A percentile compares a stretch with the other conserved stretches of the same genome.
Evolutionary conservation across 2,329 filamentous ascomycete genomes (phyloP).

Genomic region (Aspergillus phoenicis): DNA sequence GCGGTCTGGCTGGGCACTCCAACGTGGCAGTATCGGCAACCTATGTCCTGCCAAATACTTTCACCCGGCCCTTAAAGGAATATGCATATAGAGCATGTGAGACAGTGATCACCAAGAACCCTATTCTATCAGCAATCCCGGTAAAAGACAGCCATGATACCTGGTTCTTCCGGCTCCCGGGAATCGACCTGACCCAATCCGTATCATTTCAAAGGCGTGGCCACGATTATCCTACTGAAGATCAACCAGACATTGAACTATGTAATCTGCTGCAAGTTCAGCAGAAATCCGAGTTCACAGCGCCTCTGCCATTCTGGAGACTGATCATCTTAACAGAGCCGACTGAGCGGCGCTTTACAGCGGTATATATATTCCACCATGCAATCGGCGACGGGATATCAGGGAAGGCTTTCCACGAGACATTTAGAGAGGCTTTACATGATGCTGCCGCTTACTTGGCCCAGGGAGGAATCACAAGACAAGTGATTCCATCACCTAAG

Average conservation of each 20-base stretch:
- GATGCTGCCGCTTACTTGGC: conserved; percentile 16
- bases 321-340: conserved; percentile 41
- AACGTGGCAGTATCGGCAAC: conserved; percentile 48
- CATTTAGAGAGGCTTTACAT: conserved; percentile 43
- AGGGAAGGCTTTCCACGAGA: conserved; percentile 49
- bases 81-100: conserved; percentile 43
- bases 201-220: conserved; percentile 40
- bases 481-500: conserved; percentile 26
- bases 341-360: conserved; percentile 41
- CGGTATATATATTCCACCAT: conserved; percentile 52
- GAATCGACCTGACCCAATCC: conserved; percentile 44
- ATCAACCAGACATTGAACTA: conserved; percentile 42
- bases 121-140: conserved; percentile 48
- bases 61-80: conserved; percentile 28
- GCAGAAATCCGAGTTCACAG: conserved; percentile 45
- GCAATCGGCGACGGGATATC: conserved; percentile 51
- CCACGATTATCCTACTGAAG: conserved; percentile 13
- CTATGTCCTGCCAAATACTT: conserved; percentile 35
- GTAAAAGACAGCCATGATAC: conserved; percentile 43
- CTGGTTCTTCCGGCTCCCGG: conserved; percentile 49
- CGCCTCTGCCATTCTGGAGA: conserved; percentile 49
- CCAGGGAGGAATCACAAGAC: conserved; percentile 18
- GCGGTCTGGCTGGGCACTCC: conserved; percentile 46
- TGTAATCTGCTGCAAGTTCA: conserved; percentile 44
- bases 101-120: conserved; percentile 43